Conservation (phyloP, 2,329 filamentous ascomycete species). For the Colletotrichum sublineola region DNA sequence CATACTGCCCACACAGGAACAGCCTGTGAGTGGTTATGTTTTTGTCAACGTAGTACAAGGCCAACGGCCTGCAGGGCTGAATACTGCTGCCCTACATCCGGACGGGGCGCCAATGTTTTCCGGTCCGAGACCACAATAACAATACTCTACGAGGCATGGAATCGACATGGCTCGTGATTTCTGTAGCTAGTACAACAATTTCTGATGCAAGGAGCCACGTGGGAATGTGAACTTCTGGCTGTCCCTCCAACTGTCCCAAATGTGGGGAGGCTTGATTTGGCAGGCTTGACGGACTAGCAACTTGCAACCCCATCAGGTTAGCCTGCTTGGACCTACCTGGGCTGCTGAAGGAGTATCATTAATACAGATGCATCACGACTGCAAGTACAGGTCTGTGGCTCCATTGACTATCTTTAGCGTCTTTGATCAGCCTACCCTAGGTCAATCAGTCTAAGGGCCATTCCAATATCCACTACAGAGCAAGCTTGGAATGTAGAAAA, state of each 20-base stretch:
- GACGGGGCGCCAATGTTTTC: background rate
- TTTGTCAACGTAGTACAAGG: background rate
- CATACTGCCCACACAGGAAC: background rate
- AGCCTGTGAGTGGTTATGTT: background rate
- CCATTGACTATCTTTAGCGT: background rate
- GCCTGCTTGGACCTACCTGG: background rate
- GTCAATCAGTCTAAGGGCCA: background rate
- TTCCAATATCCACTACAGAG: background rate
- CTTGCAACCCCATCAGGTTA: background rate
- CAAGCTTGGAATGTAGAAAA: background rate
- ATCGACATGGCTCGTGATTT: too few species aligned
- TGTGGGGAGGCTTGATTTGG: background rate
- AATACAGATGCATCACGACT: background rate
- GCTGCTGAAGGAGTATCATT: background rate
- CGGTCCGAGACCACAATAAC: background rate
- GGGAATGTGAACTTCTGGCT: background rate
- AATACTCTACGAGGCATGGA: too few species aligned
- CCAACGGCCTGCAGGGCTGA: background rate
- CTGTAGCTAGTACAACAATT: too few species aligned
- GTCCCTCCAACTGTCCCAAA: background rate
- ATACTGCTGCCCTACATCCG: background rate
- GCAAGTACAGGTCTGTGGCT: background rate
- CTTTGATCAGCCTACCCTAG: background rate
- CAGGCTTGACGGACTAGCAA: background rate
- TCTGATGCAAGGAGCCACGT: too few species aligned